phyloP scores from a whole-genome alignment of 306 rosid genomes.

The Begonia peltatifolia region DNA sequence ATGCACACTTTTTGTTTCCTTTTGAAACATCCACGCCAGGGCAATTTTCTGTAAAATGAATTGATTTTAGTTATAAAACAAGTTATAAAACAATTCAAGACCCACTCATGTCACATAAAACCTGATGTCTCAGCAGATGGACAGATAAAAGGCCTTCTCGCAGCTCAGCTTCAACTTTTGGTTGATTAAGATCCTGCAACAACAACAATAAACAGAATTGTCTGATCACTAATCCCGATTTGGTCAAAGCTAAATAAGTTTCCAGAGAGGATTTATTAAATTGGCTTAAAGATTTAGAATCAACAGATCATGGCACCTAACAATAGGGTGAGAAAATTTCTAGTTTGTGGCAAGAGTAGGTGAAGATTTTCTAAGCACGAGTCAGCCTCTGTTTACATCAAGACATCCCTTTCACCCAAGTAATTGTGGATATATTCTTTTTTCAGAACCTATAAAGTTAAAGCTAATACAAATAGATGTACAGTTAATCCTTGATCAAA shows the following conservation, averaged over 20 bases:
- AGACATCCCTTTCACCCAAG: too few species aligned
- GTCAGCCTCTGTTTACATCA: too few species aligned
- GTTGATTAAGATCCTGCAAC: conserved; percentile 77
- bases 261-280: not conserved
- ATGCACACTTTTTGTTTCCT: conserved; percentile 86
- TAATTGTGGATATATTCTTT: too few species aligned
- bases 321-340: too few species aligned
- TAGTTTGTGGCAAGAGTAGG: too few species aligned
- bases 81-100: conserved; percentile 1
- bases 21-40: conserved; percentile 92
- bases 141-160: conserved; percentile 81
- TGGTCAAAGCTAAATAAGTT: not conserved
- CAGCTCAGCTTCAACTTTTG: conserved; percentile 46
- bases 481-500: too few species aligned
- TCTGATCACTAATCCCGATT: not conserved
- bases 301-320: too few species aligned
- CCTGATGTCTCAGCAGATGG: conserved; percentile 92
- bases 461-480: too few species aligned
- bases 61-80: conserved; percentile 4
- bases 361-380: too few species aligned
- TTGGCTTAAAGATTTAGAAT: not conserved
- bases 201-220: conserved; percentile 17
- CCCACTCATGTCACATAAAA: conserved; percentile 14
- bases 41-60: conserved; percentile 67
- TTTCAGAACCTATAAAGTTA: too few species aligned